Base-by-base conservation (phyloP, 306 rosid species). In the Lupinus albus region DNA sequence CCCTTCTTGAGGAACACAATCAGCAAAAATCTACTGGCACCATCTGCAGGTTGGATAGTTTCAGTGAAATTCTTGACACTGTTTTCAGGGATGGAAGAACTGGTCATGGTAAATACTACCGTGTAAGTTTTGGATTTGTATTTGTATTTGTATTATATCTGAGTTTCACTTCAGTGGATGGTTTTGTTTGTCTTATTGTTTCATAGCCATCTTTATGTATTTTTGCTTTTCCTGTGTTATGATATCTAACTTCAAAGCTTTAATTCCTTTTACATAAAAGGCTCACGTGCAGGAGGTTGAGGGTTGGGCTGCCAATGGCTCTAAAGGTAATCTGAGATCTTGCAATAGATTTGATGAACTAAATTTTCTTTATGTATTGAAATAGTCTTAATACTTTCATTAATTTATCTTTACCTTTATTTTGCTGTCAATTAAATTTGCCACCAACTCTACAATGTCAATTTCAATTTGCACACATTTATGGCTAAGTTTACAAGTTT, bases 281-380 rank as follows among this genome's bases (percentile, higher is more conserved):
- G 93, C 89, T 83, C 96, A 92, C 11, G 84, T 92, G 84, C 87
- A 73, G 59, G 96, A 89, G 82, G 83, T 77, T 57, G 93, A 84
- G 57, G 84, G 91, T 42, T 66, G 81, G 77, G 76, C 80, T 25
- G 70, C 73, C 69, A 89, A 87, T 80, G 89, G 84, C 14, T 68
- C 84, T 47, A 89, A 75, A 85, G 98, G 98, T 92, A 80, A 51
- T 30, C 48, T 70, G 44, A 25, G 57, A 74, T 53, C 50, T 21
- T 36, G 11, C 49, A 41, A 36, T 70, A 61, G 45, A 44, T 77
- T 76, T 68, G 66, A 62, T 48, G 61, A 38, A 7, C 11, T 61
- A 6, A 30, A 36, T 62, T 14, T 67, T 41, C 13, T 50, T 15
- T 64, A 14, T 54, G 16, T 35, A 66, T 45, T 38, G 47, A 52